These are phyloP conservation scores for Cardiospermum halicacabum DNA, from an alignment of 345 rosid species.

Conservation along the genomic window DNA sequence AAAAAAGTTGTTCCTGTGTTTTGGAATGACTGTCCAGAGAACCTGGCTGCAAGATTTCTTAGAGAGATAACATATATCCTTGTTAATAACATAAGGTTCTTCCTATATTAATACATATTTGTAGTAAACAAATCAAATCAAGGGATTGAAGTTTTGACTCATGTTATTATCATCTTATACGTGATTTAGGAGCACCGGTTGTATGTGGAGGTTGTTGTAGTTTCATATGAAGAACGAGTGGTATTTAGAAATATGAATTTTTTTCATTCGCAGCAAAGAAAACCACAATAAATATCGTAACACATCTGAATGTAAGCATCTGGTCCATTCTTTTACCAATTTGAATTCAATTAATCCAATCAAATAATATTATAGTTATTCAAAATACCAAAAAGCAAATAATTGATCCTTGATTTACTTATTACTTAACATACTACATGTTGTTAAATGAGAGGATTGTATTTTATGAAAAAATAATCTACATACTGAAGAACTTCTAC, in stretches of 20 bases:
- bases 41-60: conserved; percentile 78
- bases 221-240: conserved; percentile 63
- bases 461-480: no score
- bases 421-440: no score
- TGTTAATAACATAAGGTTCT: no score
- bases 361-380: no score
- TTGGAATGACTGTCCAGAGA: conserved; percentile 61
- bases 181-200: conserved; percentile 69
- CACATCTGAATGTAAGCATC: background rate
- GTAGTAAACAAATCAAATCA: no score
- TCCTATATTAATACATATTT: no score
- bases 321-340: no score
- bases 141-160: background rate
- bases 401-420: no score
- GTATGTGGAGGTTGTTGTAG: conserved; percentile 64
- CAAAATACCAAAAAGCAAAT: no score
- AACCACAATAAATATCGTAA: conserved; percentile 39
- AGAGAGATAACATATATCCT: conserved; percentile 38
- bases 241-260: conserved; percentile 80
- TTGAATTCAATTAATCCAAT: no score
- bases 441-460: no score
- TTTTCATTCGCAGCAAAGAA: conserved; percentile 60
- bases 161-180: background rate
- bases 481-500: no score
- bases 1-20: conserved; percentile 63